phyloP scores from a whole-genome alignment of 2,329 filamentous ascomycete genomes.

The Niveomyces coronatus region DNA sequence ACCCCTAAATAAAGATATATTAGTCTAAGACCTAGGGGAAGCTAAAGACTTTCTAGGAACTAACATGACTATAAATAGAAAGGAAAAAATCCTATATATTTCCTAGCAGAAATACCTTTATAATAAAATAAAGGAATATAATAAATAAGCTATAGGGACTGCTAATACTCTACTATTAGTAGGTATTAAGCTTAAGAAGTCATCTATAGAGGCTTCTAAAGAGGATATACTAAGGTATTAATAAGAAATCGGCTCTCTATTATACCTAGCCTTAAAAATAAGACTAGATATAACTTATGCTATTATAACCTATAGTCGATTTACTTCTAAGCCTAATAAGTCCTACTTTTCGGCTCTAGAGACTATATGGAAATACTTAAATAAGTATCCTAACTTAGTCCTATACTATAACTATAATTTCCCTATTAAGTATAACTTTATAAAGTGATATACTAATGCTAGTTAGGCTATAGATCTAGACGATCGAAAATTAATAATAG shows the following conservation, averaged over 20 bases:
- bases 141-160: conserved; percentile 4
- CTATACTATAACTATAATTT: conserved; percentile 5
- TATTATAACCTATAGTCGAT: not conserved
- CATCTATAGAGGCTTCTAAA: not conserved
- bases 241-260: conserved; percentile 5
- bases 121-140: conserved; percentile 1
- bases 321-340: conserved; percentile 4
- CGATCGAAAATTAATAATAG: not conserved
- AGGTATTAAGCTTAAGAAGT: conserved; percentile 3
- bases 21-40: not conserved
- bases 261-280: conserved; percentile 2
- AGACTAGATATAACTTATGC: conserved; percentile 2
- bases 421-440: conserved; percentile 1
- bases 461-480: not conserved
- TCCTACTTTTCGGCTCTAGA: not conserved
- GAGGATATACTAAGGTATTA: conserved; percentile 3
- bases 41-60: not conserved
- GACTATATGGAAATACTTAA: conserved; percentile 4
- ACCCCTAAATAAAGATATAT: not conserved
- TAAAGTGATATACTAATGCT: not conserved
- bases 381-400: conserved; percentile 1
- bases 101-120: not conserved
- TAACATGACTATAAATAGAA: conserved; percentile 1
- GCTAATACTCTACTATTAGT: not conserved
- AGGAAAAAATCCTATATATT: not conserved